These are phyloP conservation scores for Alternaria ventricosa DNA, from an alignment of 2,329 filamentous ascomycete genomes.

Conservation along the genomic window DNA sequence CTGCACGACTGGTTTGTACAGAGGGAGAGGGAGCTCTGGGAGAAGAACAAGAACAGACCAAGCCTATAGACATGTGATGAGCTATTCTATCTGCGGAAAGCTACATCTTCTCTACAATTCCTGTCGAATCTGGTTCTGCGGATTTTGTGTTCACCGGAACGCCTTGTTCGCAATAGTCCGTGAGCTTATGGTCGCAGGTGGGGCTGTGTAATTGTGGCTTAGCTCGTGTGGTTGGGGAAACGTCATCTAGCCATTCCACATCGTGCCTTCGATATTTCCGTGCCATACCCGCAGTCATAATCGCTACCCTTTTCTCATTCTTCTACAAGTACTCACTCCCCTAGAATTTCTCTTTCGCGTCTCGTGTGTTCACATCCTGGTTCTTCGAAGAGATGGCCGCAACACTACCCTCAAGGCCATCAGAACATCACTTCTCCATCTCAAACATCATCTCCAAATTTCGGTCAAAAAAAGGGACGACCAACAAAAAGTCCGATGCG, in stretches of 20 bases:
- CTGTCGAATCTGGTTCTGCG: neutral
- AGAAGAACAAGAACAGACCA: constrained; percentile 33
- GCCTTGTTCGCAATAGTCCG: neutral
- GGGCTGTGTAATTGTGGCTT: constrained; percentile 35
- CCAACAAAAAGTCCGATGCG: neutral
- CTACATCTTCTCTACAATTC: neutral
- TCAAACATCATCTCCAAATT: constrained; percentile 39
- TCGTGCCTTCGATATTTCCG: neutral
- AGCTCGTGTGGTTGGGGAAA: constrained; percentile 6
- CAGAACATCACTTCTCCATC: constrained; percentile 30
- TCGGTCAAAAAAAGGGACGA: constrained; percentile 23
- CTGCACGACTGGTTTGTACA: constrained; percentile 76
- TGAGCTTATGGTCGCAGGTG: constrained; percentile 8
- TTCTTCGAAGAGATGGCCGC: constrained; percentile 24
- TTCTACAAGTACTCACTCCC: neutral
- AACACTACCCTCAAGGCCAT: constrained; percentile 16
- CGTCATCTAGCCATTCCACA: constrained; percentile 4
- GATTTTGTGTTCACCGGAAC: neutral
- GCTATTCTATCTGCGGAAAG: neutral
- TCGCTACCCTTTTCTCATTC: neutral
- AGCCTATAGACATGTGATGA: constrained; percentile 11
- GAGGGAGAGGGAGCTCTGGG: constrained; percentile 46
- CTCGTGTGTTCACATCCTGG: neutral
- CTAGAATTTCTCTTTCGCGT: neutral
- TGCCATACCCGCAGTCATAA: neutral